Percentiles rank a stretch among this genome's conserved stretches.
phyloP scores from a whole-genome alignment of 371 early-diverging fungal species.

The Syncephalastrum monosporum region DNA sequence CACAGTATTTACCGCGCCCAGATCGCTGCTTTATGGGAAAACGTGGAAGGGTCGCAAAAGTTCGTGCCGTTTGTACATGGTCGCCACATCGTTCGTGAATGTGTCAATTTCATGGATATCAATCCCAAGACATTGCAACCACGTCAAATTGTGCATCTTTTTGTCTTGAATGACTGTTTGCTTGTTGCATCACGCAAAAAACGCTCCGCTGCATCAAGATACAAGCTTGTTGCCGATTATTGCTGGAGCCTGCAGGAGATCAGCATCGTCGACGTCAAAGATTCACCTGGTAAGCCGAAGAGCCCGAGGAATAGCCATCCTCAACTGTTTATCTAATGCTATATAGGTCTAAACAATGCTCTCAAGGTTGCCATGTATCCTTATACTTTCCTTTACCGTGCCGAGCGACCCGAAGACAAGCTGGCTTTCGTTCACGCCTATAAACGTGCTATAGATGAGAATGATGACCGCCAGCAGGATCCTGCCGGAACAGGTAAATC shows the following conservation, averaged over 20 bases:
- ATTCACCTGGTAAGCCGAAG: slow-evolving; percentile 59
- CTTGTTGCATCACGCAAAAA: slow-evolving; percentile 77
- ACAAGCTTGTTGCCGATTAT: slow-evolving; percentile 76
- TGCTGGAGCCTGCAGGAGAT: slow-evolving; percentile 76
- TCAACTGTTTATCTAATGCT: not conserved
- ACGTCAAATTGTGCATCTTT: slow-evolving; percentile 75
- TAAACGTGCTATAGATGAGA: slow-evolving; percentile 65
- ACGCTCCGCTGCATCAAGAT: slow-evolving; percentile 65
- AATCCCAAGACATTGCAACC: slow-evolving; percentile 73
- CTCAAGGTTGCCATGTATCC: slow-evolving; percentile 75
- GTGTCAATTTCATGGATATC: slow-evolving; percentile 74
- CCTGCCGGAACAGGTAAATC: slow-evolving; percentile 15
- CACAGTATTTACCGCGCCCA: slow-evolving; percentile 62
- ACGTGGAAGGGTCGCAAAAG: slow-evolving; percentile 79
- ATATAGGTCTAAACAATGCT: slow-evolving; percentile 47
- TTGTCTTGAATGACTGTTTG: slow-evolving; percentile 79
- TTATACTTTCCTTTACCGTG: slow-evolving; percentile 72
- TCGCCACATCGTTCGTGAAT: slow-evolving; percentile 81
- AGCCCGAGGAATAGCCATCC: not conserved
- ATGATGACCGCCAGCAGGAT: slow-evolving; percentile 50
- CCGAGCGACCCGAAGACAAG: slow-evolving; percentile 75
- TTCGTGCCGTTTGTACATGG: slow-evolving; percentile 74
- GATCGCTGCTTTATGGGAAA: slow-evolving; percentile 72
- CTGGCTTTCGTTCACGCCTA: slow-evolving; percentile 65
- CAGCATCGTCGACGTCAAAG: slow-evolving; percentile 79